Base-by-base conservation (phyloP, 352 stramenopile species). In the Globisporangium iwayamae region DNA sequence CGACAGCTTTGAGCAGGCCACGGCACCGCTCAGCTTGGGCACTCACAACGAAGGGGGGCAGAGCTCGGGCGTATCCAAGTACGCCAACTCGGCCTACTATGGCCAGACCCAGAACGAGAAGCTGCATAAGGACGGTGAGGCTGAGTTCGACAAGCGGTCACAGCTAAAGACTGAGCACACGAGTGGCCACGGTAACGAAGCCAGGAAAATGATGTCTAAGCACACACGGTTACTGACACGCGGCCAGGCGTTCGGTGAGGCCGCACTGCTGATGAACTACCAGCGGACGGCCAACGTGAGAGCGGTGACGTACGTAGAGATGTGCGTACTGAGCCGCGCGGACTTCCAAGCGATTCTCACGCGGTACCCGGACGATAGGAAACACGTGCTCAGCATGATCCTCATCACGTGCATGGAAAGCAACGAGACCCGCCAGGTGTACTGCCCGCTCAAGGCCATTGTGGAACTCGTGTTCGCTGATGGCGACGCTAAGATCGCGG, bases 311-410 rank as follows among this genome's bases (percentile, higher is more conserved):
- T 39, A 39, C 36, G 36, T 39, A 7, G 36, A 39, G 36, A 39
- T 39, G 36, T 39, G 36, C 36, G 36, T 39, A 5, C 11, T 39
- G 36, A 39, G 9, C 7, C 36, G 36, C 9, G 7, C 4, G 1
- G 43, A 67, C 5, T 82, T 82, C 47, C 71, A 74, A 76, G 74
- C 18, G 2, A 75, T 81, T 16, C 55, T 83, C 16, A 22, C 56
- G 2, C 54, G 64, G 20, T 63, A 79, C 55, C 71, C 73, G 3
- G 56, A 69, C 1, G 73, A 83, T 20, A 66, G 73, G 2, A 63
- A 73, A 18, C 8, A 56, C 10, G 74, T 75, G 18, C 13, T 77
- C 0, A 32, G 10, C 3, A 68, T 7, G 1, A 77, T 82, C 0
- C 20, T 82, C 32, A 51, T 32, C 14, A 60, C 63, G 3, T 70